A percentile compares a stretch with the other conserved stretches of the same genome.
Conservation (phyloP, 192 early-diverging fungal genomes). For the Coemansia sp. region DNA sequence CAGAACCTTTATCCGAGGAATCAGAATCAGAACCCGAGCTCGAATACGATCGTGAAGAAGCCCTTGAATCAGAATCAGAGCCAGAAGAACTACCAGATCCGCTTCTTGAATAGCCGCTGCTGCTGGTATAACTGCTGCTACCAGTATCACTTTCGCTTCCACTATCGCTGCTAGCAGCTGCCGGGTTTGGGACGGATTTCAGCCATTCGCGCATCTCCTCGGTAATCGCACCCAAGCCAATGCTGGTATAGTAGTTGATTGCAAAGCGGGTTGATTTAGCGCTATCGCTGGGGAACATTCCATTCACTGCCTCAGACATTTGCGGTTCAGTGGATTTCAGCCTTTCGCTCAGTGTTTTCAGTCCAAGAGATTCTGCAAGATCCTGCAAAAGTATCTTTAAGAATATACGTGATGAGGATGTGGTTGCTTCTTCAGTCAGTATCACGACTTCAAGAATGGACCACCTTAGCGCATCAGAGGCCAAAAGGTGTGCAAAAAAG, state of each 20-base stretch:
- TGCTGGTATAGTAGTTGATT: constrained; percentile 97
- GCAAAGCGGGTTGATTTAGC: constrained; percentile 89
- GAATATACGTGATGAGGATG: constrained; percentile 94
- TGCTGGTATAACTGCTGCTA: constrained; percentile 26
- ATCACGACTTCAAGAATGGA: constrained; percentile 73
- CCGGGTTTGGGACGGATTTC: constrained; percentile 55
- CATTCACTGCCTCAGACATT: constrained; percentile 73
- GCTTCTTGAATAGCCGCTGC: constrained; percentile 23
- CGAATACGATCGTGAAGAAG: constrained; percentile 20
- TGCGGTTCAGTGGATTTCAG: constrained; percentile 62
- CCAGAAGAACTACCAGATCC: constrained; percentile 30
- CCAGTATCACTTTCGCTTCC: constrained; percentile 27
- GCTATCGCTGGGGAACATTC: constrained; percentile 89
- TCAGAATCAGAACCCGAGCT: constrained; percentile 8
- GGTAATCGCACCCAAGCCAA: constrained; percentile 88
- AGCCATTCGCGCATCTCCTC: constrained; percentile 90
- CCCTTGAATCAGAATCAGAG: constrained; percentile 12
- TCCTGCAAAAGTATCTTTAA: constrained; percentile 95
- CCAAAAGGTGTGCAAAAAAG: constrained; percentile 85
- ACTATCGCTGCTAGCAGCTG: constrained; percentile 12
- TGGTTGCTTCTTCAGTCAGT: constrained; percentile 94
- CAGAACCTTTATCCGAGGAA: constrained; percentile 22
- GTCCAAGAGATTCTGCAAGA: constrained; percentile 76
- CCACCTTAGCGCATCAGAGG: constrained; percentile 84
- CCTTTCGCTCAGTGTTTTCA: constrained; percentile 72